Base-by-base conservation (phyloP, 2,329 filamentous ascomycete species). In the Apiospora phragmitis region DNA sequence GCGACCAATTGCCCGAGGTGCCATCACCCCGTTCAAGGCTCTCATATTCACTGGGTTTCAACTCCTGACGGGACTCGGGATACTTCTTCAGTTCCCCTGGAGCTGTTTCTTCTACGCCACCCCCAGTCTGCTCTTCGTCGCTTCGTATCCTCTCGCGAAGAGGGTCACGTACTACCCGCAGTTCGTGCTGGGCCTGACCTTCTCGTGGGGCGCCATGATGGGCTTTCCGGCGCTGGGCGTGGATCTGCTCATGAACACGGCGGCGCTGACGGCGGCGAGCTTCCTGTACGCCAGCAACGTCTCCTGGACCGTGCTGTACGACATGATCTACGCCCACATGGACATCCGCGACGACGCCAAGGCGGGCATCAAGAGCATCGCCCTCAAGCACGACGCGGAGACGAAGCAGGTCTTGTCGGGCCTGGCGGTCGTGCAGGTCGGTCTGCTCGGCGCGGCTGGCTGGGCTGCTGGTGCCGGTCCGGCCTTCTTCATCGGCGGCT, bases 281-380 rank as follows among this genome's bases (percentile, higher is more conserved):
- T 89, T 88, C 70, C 83, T 97, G 67, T 97, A 97, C 79, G 83
- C 88, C 14, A 94, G 92, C 59, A 96, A 94, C 75, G 86, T 96
- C 32, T 90, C 93, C 3, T 97, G 94, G 94, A 97, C 94, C 0
- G 87, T 97, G 35, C 82, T 97, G 49, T 97, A 97, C 80, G 94
- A 97, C 80, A 97, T 96, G 90, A 94, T 97, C 42, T 97, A 97
- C 80, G 94, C 94, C 18, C 94, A 97, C 79, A 95, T 96, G 91
- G 94, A 97, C 77, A 92, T 95, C 80, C 91, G 91, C 77, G 94
- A 97, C 76, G 94, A 97, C 78, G 90, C 86, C 72, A 94, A 94
- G 80, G 94, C 92, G 0, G 94, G 94, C 11, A 96, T 97, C 82
- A 97, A 95, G 84, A 94, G 91, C 77, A 96, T 97, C 75, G 94